Evolutionary conservation across 345 rosid species (phyloP).

Genomic region (Dipteronia sinensis): DNA sequence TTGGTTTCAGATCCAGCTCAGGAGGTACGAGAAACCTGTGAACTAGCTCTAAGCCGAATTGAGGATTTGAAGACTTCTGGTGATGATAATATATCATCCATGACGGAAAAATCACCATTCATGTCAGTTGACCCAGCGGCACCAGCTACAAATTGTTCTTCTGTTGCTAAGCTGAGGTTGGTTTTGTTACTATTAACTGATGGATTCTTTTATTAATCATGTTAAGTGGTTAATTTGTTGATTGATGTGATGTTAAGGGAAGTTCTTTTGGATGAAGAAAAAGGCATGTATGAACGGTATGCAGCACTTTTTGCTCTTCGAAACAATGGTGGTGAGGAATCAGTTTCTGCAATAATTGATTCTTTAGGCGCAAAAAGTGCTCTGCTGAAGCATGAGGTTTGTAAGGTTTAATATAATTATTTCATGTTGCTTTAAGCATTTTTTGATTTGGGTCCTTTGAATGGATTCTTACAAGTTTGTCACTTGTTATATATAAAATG

Average conservation of each 20-base stretch:
- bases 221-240: slow-evolving; percentile 30
- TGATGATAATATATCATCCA: slow-evolving; percentile 31
- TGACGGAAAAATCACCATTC: slow-evolving; percentile 74
- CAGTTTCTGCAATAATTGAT: slow-evolving; percentile 78
- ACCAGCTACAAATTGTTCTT: slow-evolving; percentile 64
- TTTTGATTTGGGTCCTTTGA: background rate
- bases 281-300: slow-evolving; percentile 89
- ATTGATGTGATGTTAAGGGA: slow-evolving; percentile 54
- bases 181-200: background rate
- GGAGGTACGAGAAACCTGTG: slow-evolving; percentile 97
- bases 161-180: slow-evolving; percentile 72
- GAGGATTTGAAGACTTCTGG: slow-evolving; percentile 49
- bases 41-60: slow-evolving; percentile 85
- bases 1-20: slow-evolving; percentile 74
- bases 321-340: slow-evolving; percentile 84
- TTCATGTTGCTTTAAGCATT: slow-evolving; percentile 17
- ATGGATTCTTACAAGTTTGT: background rate
- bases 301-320: slow-evolving; percentile 88
- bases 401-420: slow-evolving; percentile 25
- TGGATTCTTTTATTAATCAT: background rate
- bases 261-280: slow-evolving; percentile 79
- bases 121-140: slow-evolving; percentile 91
- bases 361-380: slow-evolving; percentile 79
- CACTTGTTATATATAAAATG: background rate
- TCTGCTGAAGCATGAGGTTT: slow-evolving; percentile 88